These are phyloP conservation scores for Sungouiella blattae DNA, from an alignment of 805 yeast genomes.

Conservation along the genomic window DNA sequence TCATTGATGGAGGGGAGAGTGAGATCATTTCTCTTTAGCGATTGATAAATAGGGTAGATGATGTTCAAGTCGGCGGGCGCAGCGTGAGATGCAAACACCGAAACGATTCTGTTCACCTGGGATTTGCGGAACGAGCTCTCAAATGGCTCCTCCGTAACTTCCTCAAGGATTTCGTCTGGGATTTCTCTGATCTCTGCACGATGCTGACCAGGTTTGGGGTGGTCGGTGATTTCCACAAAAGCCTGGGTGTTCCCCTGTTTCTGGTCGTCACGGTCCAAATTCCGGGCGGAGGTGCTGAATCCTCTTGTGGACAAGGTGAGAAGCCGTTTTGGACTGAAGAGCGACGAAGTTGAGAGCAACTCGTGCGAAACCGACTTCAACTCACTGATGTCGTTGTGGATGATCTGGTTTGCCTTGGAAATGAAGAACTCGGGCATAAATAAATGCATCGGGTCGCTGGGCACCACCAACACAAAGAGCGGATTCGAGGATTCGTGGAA, in stretches of 20 bases:
- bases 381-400: slow-evolving; percentile 22
- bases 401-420: slow-evolving; percentile 28
- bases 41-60: slow-evolving; percentile 40
- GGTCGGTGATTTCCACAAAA: not conserved
- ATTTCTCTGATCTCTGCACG: not conserved
- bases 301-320: slow-evolving; percentile 7
- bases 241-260: slow-evolving; percentile 1
- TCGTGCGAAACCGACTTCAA: slow-evolving; percentile 21
- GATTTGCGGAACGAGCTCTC: slow-evolving; percentile 17
- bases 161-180: not conserved
- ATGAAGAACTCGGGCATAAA: slow-evolving; percentile 24
- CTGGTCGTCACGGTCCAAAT: slow-evolving; percentile 1
- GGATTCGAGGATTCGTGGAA: slow-evolving; percentile 4
- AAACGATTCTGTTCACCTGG: slow-evolving; percentile 19
- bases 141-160: slow-evolving; percentile 11
- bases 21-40: slow-evolving; percentile 33
- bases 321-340: slow-evolving; percentile 9
- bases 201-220: too few relatives aligned
- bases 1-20: slow-evolving; percentile 48
- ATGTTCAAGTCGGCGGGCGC: slow-evolving; percentile 25
- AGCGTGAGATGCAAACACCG: slow-evolving; percentile 13
- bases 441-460: not conserved
- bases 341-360: slow-evolving; percentile 20
- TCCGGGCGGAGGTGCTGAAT: slow-evolving; percentile 6
- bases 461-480: slow-evolving; percentile 8